Evolutionary conservation across 2,329 filamentous ascomycete genomes (phyloP).

Genomic region (Epicoccum sorghinum): DNA sequence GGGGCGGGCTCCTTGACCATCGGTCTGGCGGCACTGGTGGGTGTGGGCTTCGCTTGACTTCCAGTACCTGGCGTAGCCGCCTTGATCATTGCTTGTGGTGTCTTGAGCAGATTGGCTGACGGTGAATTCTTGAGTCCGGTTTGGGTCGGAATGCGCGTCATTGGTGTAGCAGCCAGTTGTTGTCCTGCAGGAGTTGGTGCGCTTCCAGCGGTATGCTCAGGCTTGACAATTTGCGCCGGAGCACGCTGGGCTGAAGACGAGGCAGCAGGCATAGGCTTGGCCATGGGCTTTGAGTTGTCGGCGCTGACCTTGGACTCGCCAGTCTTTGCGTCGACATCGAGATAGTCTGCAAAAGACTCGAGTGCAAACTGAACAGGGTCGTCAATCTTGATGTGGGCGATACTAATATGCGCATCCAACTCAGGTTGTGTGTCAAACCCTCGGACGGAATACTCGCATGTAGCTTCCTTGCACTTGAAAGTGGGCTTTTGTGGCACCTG

Average conservation of each 20-base stretch:
- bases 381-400: slow-evolving; percentile 60
- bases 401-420: slow-evolving; percentile 61
- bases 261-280: slow-evolving; percentile 27
- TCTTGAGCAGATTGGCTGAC: slow-evolving; percentile 47
- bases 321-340: slow-evolving; percentile 57
- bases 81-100: slow-evolving; percentile 44
- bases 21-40: slow-evolving; percentile 33
- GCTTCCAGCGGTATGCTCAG: slow-evolving; percentile 45
- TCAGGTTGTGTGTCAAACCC: slow-evolving; percentile 62
- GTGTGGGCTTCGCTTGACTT: slow-evolving; percentile 41
- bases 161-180: slow-evolving; percentile 43
- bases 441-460: slow-evolving; percentile 60
- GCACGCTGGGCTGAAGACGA: slow-evolving; percentile 26
- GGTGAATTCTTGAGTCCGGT: slow-evolving; percentile 47
- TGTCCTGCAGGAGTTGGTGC: slow-evolving; percentile 44
- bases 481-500: slow-evolving; percentile 52
- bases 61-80: slow-evolving; percentile 42
- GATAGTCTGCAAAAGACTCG: slow-evolving; percentile 57
- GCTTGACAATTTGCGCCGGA: slow-evolving; percentile 34
- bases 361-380: slow-evolving; percentile 64
- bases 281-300: slow-evolving; percentile 27
- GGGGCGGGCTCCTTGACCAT: slow-evolving; percentile 34
- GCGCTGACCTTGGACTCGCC: slow-evolving; percentile 43
- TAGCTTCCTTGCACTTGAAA: slow-evolving; percentile 60
- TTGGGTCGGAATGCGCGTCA: slow-evolving; percentile 47